Evolutionary conservation across 2,329 filamentous ascomycete genomes (phyloP), one percentile per base, ranked within the genome.

Genomic region (Passalora sequoiae): DNA sequence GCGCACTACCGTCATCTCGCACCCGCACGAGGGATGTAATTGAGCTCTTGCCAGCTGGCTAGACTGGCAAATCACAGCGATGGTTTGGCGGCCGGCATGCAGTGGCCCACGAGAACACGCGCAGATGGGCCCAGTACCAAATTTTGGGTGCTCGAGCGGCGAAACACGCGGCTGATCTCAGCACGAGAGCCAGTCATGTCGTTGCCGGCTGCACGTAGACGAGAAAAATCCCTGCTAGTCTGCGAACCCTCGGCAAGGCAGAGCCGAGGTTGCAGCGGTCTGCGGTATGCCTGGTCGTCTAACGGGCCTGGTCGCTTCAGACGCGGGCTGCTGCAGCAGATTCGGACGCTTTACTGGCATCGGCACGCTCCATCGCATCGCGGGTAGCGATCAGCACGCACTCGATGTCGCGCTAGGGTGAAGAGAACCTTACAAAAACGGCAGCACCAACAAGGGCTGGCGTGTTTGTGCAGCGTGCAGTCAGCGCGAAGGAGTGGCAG

Each of bases 141-240:
- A 24, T n/a, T 21, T 24, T 20, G 10, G 33, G n/a, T n/a, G n/a
- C n/a, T n/a, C n/a, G n/a, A n/a, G n/a, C n/a, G 20, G 33, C 33
- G 33, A 9, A 12, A n/a, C 13, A 17, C 31, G 7, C 8, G 31
- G 31, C 31, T 33, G 31, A 33, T 33, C 31, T 12, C 33, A 24
- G n/a, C 17, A 10, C 29, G 29, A 4, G 8, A 12, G 33, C 33
- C 33, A 36, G 9, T 36, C 19, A 21, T 17, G 12, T 27, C 12
- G 24, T n/a, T n/a, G 24, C 24, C 24, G 12, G 24, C 33, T 36
- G 33, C 33, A 36, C 8, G 33, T 24, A 36, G 33, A 36, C 33
- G 33, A 36, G 33, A 6, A 6, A 12, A 6, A 7, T 27, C 24
- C 24, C 24, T 27, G 24, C 24, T 27, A 27, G 24, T 27, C 24